These are phyloP conservation scores for Lasiodiplodia sp. DNA, from an alignment of 2,329 filamentous ascomycete genomes.

Conservation along the genomic window DNA sequence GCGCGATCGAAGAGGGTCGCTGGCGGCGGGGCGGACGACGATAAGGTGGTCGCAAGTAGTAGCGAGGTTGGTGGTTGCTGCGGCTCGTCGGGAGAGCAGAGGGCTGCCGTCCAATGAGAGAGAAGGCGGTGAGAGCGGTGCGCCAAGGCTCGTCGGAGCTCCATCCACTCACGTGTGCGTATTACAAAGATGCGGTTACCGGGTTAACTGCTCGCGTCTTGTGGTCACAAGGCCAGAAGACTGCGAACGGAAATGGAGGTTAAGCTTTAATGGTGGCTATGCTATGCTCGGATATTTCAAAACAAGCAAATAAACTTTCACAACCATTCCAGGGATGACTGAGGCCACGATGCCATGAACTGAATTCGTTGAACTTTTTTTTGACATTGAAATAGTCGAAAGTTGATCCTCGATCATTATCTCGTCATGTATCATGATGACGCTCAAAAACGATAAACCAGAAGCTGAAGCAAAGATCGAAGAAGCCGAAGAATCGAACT, in stretches of 20 bases:
- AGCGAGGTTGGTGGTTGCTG: constrained; percentile 9
- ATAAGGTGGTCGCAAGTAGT: neutral
- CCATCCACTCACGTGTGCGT: neutral
- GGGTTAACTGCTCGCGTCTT: neutral
- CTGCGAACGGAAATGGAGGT: neutral
- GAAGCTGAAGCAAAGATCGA: constrained; percentile 10
- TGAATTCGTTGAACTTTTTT: neutral
- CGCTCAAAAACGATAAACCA: constrained; percentile 20
- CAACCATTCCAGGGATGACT: neutral
- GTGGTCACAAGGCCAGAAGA: neutral
- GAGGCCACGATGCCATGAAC: neutral
- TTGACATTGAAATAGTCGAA: constrained; percentile 23
- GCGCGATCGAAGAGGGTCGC: constrained; percentile 1
- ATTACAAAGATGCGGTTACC: neutral
- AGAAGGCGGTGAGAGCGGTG: neutral
- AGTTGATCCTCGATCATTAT: constrained; percentile 16
- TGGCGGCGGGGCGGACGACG: neutral
- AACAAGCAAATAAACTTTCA: no score
- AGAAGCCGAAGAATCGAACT: constrained; percentile 4
- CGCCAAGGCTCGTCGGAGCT: neutral
- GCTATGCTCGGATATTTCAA: neutral
- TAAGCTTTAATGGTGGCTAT: no score
- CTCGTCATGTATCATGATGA: constrained; percentile 28
- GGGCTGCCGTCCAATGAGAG: neutral
- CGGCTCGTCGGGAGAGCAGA: constrained; percentile 7